Evolutionary conservation across 345 rosid genomes (phyloP).

Genomic region (Moricandia arvensis): DNA sequence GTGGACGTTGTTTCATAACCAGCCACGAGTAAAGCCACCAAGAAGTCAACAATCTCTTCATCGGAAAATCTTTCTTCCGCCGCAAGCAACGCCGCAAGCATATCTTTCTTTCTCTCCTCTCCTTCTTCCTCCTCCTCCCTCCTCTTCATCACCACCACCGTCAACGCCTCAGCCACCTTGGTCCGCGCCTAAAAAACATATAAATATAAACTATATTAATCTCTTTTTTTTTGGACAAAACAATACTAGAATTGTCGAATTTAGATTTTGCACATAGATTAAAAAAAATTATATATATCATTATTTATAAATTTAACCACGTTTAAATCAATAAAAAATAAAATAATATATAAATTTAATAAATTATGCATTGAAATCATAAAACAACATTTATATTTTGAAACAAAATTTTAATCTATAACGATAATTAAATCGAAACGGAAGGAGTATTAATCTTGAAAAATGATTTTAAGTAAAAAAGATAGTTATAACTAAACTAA

Average conservation of each 20-base stretch:
- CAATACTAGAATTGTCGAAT: too few relatives aligned
- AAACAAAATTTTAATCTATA: too few relatives aligned
- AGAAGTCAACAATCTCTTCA: conserved; percentile 82
- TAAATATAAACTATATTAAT: background rate
- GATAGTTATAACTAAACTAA: background rate
- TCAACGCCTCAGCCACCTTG: conserved; percentile 94
- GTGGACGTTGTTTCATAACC: conserved; percentile 97
- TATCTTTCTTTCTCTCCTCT: conserved; percentile 62
- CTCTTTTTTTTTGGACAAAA: too few relatives aligned
- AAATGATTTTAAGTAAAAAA: background rate
- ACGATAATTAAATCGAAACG: too few relatives aligned
- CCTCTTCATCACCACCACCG: conserved; percentile 70
- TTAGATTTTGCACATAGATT: too few relatives aligned
- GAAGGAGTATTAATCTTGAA: too few relatives aligned
- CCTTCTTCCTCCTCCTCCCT: conserved; percentile 44
- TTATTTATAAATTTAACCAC: too few relatives aligned
- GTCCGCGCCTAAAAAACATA: conserved; percentile 63
- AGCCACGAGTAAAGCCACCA: conserved; percentile 84
- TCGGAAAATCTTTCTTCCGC: conserved; percentile 73
- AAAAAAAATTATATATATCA: too few relatives aligned
- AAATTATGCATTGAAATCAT: too few relatives aligned
- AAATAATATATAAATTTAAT: too few relatives aligned
- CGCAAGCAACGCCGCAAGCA: conserved; percentile 73
- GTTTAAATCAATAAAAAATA: too few relatives aligned
- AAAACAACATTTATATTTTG: too few relatives aligned